These are phyloP conservation scores for Aquilaria malaccensis DNA, from an alignment of 345 rosid species.

Conservation along the genomic window DNA sequence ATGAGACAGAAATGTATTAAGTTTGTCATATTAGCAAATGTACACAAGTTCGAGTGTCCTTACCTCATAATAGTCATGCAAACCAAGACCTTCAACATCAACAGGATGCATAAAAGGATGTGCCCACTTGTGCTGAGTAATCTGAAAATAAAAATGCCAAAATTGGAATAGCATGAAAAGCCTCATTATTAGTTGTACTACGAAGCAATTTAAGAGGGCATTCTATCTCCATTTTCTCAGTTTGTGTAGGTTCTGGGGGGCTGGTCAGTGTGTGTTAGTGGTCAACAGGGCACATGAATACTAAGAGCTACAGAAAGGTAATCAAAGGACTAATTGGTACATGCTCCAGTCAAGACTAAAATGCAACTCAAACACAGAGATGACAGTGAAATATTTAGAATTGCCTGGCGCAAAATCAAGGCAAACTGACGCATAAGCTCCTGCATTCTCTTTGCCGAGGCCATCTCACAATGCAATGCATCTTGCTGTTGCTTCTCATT, in stretches of 20 bases:
- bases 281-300: too few relatives aligned
- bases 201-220: constrained; percentile 4
- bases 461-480: constrained; percentile 26
- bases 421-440: constrained; percentile 61
- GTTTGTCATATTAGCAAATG: too few relatives aligned
- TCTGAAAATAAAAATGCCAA: constrained; percentile 26
- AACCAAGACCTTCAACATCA: constrained; percentile 65
- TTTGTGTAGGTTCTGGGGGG: too few relatives aligned
- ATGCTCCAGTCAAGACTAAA: background rate
- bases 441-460: constrained; percentile 38
- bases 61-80: constrained; percentile 72
- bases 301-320: too few relatives aligned
- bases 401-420: constrained; percentile 46
- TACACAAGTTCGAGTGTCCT: background rate
- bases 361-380: background rate
- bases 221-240: too few relatives aligned
- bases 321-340: background rate
- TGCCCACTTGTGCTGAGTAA: constrained; percentile 73
- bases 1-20: too few relatives aligned
- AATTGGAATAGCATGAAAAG: background rate
- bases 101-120: constrained; percentile 73
- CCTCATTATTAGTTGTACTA: background rate
- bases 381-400: constrained; percentile 6
- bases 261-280: too few relatives aligned
- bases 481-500: constrained; percentile 36